Evolutionary conservation across 352 stramenopile species (phyloP), one percentile per base, ranked within the genome.

Genomic region (Elongisporangium senticosum): DNA sequence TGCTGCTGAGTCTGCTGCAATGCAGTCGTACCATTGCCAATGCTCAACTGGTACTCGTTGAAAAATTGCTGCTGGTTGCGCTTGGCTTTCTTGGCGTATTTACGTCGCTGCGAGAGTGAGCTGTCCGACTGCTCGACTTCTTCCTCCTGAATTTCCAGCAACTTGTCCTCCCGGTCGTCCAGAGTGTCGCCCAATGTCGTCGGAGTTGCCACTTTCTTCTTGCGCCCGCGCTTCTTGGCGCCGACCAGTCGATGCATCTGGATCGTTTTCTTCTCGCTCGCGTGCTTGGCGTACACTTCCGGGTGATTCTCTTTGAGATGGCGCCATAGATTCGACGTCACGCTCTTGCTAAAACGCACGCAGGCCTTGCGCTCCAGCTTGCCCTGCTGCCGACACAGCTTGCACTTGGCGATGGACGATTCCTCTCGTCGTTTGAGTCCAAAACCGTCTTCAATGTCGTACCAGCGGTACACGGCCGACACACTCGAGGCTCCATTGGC

Each of bases 251-350:
- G 75, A 62, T 92, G 79, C 79, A 92, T 88, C 51, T 84, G 79
- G 47, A 90, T 68, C 49, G 67, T 83, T 55, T 90, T 90, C 72
- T 92, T 92, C 65, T 92, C 82, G 7, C 72, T 62, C 14, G 72
- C 71, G 61, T 89, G 77, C 54, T 86, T 87, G 50, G 68, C 76
- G 67, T 92, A 92, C 33, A 90, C 71, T 3, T 77, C 63, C n/a
- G 75, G 79, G 53, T 92, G 82, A 67, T 92, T 90, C 53, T 92
- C 82, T 59, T 88, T 89, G 26, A 92, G 61, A 53, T 92, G 82
- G 50, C 82, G 77, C 82, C 82, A 92, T 52, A 92, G 59, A 66
- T 92, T 92, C 19, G 82, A 92, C 51, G 82, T 92, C 49, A 92
- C 82, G 61, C 82, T 92, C 68, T 92, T 92, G 65, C 82, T 90